Evolutionary conservation across 1,284 basidiomycete genomes (phyloP), one percentile per base, ranked within the genome.

Genomic region (Takashimella koratensis): DNA sequence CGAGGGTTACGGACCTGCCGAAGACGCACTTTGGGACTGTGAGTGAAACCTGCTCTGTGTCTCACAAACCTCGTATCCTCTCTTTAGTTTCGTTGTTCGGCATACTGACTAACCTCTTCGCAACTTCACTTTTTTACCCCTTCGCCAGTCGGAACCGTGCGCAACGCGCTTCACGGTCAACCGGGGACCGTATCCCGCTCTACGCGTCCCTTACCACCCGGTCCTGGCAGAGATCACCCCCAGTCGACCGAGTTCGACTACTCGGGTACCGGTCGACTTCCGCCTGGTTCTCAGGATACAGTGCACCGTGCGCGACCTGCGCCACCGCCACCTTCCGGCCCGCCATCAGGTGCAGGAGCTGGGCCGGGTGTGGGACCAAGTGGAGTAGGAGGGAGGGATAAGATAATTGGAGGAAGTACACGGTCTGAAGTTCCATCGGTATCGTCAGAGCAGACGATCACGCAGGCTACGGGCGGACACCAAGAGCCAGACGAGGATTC

Each of bases 1-100:
- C 44, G 63, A 65, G 25, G 52, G 52, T 16, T 64, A 57, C 39
- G 62, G 66, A 42, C 70, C 90, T 82, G 88, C 90, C 56, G 80
- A 82, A 5, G 90, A 94, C 57, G 91, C 93, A 61, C 78, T 95
- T 23, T 97, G 93, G 93, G 93, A 96, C 73, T 97, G 96, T 79
- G 88, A 65, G 70, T 68, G 19, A 10, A 6, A 13, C 3, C 3
- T 16, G 19, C 45, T 45, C 47, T 12, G 49, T 24, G n/a, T 41
- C 13, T 12, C 2, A 45, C 23, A 30, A 40, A 11, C 21, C n/a
- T n/a, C n/a, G n/a, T n/a, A n/a, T n/a, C n/a, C n/a, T n/a, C n/a
- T n/a, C n/a, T n/a, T n/a, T n/a, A n/a, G n/a, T n/a, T n/a, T n/a
- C n/a, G n/a, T n/a, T n/a, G n/a, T n/a, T n/a, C n/a, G n/a, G n/a